Evolutionary conservation across 148 eudicot species (phyloP), one percentile per base, ranked within the genome.

Genomic region (Hydrangea macrophylla): DNA sequence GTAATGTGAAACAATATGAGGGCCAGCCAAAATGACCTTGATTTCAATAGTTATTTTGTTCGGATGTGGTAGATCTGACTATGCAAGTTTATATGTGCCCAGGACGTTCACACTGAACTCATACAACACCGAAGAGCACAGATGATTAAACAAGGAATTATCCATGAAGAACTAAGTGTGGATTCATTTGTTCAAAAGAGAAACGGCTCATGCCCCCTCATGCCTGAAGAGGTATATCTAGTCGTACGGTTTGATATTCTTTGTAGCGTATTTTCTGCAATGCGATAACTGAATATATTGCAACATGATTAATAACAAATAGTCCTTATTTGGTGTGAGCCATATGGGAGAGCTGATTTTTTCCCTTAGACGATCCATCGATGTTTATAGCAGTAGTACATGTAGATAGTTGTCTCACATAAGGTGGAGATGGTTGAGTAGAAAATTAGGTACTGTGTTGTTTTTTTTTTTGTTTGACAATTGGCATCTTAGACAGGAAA

Each of bases 81-180:
- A 23, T 76, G 36, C 28, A 48, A 56, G 50, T 69, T 68, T n/a
- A 10, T 26, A 4, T 70, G 70, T 64, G 33, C 51, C 40, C 77
- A 94, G 98, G 98, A 94, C 75, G 78, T 94, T 66, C 98, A 94
- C 79, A 79, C 91, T 55, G 97, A 94, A 79, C 91, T 94, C 36
- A 86, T 94, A 77, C 97, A 90, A 57, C 77, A 80, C 77, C 83
- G 90, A 60, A 86, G 98, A 70, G 79, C 79, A 60, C 89, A 90
- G 76, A 66, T 94, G 95, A 88, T 94, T 68, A 94, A 94, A 78
- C 90, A 82, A 70, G 86, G 86, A 61, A 79, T 86, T 28, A 68
- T 94, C 28, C 77, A 72, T 44, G 97, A 84, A 54, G 83, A 85
- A 70, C 62, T 88, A 25, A 81, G 48, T 73, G 92, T 90, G 71